phyloP scores from a whole-genome alignment of 331 rosid genomes.

The Phaseolus coccineus region DNA sequence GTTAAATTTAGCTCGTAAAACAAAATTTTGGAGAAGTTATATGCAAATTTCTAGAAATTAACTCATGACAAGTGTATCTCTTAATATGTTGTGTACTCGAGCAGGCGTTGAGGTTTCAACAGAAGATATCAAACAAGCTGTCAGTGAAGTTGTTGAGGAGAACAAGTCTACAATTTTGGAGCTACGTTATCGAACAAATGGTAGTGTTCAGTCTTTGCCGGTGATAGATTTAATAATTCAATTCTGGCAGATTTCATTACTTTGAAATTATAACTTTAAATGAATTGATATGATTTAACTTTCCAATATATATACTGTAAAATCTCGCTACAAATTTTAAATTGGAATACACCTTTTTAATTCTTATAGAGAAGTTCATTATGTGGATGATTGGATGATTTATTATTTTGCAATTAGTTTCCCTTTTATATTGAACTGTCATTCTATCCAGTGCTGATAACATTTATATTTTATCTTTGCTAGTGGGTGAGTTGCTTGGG shows the following conservation, averaged over 20 bases:
- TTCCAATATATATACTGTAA: neutral
- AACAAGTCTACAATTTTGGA: constrained; percentile 69
- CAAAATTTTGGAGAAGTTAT: too few species aligned
- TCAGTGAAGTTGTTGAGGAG: constrained; percentile 73
- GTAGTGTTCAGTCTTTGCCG: constrained; percentile 49
- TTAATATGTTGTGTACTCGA: constrained; percentile 26
- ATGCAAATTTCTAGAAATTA: too few species aligned
- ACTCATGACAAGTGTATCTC: neutral
- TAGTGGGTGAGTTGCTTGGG: constrained; percentile 93
- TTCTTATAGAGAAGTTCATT: constrained; percentile 4
- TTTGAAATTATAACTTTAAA: constrained; percentile 13
- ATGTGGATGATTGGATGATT: constrained; percentile 8
- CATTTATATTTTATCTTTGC: constrained; percentile 35
- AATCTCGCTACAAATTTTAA: neutral
- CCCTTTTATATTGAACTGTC: constrained; percentile 5
- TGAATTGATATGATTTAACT: neutral
- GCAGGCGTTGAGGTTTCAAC: constrained; percentile 86
- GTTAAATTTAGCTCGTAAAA: too few species aligned
- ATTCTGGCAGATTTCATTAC: constrained; percentile 1
- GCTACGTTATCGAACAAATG: constrained; percentile 83
- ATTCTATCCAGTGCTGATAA: constrained; percentile 27
- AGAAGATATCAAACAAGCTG: constrained; percentile 70
- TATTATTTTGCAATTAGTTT: neutral
- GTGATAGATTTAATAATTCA: constrained; percentile 13
- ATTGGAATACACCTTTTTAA: neutral